Evolutionary conservation across 768 basidiomycete species (phyloP).

Genomic region (Suillus spraguei): DNA sequence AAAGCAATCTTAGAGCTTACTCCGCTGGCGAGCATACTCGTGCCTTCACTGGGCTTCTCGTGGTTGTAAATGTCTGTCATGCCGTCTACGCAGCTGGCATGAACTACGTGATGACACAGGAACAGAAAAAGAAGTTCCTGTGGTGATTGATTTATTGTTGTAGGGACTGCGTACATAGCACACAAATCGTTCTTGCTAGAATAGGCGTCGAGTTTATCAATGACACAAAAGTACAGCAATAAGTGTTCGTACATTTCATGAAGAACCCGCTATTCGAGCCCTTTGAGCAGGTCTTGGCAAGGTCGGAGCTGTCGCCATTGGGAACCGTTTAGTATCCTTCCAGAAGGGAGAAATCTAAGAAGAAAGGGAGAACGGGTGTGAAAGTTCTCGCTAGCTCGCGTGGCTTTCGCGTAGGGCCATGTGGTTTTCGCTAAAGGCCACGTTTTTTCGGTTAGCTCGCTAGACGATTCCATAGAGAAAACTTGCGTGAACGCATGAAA

Average conservation of each 20-base stretch:
- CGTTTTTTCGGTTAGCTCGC: no score
- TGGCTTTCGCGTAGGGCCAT: no score
- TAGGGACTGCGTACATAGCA: constrained; percentile 63
- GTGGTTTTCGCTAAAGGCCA: no score
- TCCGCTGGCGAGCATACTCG: constrained; percentile 40
- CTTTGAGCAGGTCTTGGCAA: constrained; percentile 67
- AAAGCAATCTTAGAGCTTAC: constrained; percentile 78
- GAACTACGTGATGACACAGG: constrained; percentile 87
- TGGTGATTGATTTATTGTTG: constrained; percentile 57
- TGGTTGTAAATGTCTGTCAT: constrained; percentile 63
- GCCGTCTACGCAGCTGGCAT: constrained; percentile 75
- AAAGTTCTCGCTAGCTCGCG: no score
- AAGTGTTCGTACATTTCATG: constrained; percentile 61
- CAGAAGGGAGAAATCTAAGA: constrained; percentile 77
- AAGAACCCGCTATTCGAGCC: constrained; percentile 84
- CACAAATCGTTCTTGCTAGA: constrained; percentile 65
- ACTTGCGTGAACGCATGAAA: no score
- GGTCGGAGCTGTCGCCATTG: constrained; percentile 76
- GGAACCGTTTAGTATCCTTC: constrained; percentile 92
- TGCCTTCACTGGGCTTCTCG: constrained; percentile 54
- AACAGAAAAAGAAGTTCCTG: constrained; percentile 72
- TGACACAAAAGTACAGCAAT: background rate
- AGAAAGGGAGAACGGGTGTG: no score
- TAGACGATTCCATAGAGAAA: no score
- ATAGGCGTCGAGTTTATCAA: background rate